phyloP scores from a whole-genome alignment of 1,284 basidiomycete species.

The Phylloporus gajari region DNA sequence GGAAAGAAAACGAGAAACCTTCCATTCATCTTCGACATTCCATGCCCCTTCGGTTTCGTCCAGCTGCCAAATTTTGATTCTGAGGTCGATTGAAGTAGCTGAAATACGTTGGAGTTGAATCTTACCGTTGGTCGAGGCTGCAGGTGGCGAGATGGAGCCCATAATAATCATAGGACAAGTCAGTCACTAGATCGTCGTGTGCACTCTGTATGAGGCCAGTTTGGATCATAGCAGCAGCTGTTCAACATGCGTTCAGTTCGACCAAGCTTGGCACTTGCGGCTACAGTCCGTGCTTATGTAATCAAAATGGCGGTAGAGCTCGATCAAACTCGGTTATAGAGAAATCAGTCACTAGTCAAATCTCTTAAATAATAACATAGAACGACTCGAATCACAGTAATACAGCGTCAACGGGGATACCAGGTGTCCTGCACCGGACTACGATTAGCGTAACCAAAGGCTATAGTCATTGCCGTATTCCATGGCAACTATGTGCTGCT shows the following conservation, averaged over 20 bases:
- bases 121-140: constrained; percentile 80
- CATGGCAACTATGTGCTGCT: too few relatives aligned
- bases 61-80: constrained; percentile 85
- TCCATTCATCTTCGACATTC: constrained; percentile 88
- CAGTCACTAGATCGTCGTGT: constrained; percentile 83
- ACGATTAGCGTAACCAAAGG: too few relatives aligned
- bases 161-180: constrained; percentile 90
- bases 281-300: too few relatives aligned
- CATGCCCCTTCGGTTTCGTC: constrained; percentile 77
- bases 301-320: too few relatives aligned
- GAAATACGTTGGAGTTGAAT: constrained; percentile 14
- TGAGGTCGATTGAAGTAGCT: constrained; percentile 18
- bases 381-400: too few relatives aligned
- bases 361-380: neutral
- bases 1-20: constrained; percentile 59
- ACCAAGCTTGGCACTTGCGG: too few relatives aligned
- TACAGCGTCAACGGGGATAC: too few relatives aligned
- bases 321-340: too few relatives aligned
- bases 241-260: neutral
- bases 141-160: constrained; percentile 82
- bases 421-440: too few relatives aligned
- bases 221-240: constrained; percentile 67
- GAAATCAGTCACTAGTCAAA: too few relatives aligned
- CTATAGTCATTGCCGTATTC: too few relatives aligned
- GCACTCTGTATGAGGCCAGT: constrained; percentile 77